Evolutionary conservation across 805 yeast species (phyloP).

Genomic region (Metschnikowia borealis): DNA sequence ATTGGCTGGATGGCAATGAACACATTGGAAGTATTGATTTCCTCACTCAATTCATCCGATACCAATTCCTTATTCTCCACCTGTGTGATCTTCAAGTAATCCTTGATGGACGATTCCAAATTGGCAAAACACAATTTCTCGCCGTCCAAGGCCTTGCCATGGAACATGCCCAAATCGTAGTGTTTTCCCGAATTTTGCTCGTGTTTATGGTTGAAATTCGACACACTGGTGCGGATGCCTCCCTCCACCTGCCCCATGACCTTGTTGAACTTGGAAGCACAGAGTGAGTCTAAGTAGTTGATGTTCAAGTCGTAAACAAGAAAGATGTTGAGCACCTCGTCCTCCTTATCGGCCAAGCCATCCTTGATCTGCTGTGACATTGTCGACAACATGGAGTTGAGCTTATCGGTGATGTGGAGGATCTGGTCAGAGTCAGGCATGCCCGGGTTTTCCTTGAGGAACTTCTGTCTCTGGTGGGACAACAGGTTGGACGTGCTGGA

Average conservation of each 20-base stretch:
- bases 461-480: constrained; percentile 37
- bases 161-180: constrained; percentile 59
- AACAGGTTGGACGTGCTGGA: constrained; percentile 40
- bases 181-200: constrained; percentile 17
- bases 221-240: constrained; percentile 59
- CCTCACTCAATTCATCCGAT: constrained; percentile 15
- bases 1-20: constrained; percentile 70
- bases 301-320: constrained; percentile 63
- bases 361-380: constrained; percentile 42
- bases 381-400: constrained; percentile 30
- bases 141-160: constrained; percentile 77
- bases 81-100: constrained; percentile 29
- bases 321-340: constrained; percentile 38
- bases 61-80: constrained; percentile 9
- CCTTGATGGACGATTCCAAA: constrained; percentile 67
- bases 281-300: constrained; percentile 42
- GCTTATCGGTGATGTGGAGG: constrained; percentile 23
- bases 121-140: constrained; percentile 87
- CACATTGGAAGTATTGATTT: constrained; percentile 50
- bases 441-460: constrained; percentile 24
- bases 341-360: constrained; percentile 57
- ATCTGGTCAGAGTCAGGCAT: constrained; percentile 26
- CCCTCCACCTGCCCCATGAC: constrained; percentile 79
- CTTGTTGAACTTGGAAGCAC: constrained; percentile 51
- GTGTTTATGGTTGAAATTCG: constrained; percentile 42